Evolutionary conservation across 2,329 filamentous ascomycete species (phyloP).

Genomic region (Colletotrichum phormii): DNA sequence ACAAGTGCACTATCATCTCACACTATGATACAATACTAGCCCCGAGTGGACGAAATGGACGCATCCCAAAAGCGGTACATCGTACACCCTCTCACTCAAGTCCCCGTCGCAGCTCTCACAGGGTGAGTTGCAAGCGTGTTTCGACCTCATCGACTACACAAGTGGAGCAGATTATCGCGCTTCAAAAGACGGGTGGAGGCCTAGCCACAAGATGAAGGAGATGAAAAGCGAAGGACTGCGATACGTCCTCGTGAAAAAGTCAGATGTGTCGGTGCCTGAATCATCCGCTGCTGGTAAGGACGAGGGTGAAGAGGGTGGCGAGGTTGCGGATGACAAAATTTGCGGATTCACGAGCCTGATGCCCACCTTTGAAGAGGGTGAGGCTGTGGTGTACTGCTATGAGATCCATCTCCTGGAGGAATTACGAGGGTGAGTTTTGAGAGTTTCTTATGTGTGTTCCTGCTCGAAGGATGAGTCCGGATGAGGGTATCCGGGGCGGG

Average conservation of each 20-base stretch:
- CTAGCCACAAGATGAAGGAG: slow-evolving; percentile 70
- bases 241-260: slow-evolving; percentile 70
- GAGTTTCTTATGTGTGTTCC: neutral
- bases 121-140: slow-evolving; percentile 64
- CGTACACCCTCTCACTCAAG: slow-evolving; percentile 59
- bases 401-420: slow-evolving; percentile 76
- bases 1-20: neutral
- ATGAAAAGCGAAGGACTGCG: slow-evolving; percentile 76
- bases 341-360: slow-evolving; percentile 75
- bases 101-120: slow-evolving; percentile 51
- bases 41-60: slow-evolving; percentile 57
- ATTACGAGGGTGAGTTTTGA: slow-evolving; percentile 62
- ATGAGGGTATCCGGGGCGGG: neutral
- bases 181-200: slow-evolving; percentile 74
- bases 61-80: slow-evolving; percentile 57
- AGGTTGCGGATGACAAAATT: slow-evolving; percentile 45
- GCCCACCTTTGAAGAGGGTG: slow-evolving; percentile 75
- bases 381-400: slow-evolving; percentile 80
- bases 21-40: slow-evolving; percentile 2
- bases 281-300: neutral
- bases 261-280: neutral
- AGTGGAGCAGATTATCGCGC: slow-evolving; percentile 72
- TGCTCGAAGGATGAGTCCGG: neutral
- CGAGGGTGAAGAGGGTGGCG: slow-evolving; percentile 38
- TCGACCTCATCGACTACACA: slow-evolving; percentile 69